A percentile compares a stretch with the other conserved stretches of the same genome.
Conservation (phyloP, 192 early-diverging fungal species). For the Coemansia sp. region DNA sequence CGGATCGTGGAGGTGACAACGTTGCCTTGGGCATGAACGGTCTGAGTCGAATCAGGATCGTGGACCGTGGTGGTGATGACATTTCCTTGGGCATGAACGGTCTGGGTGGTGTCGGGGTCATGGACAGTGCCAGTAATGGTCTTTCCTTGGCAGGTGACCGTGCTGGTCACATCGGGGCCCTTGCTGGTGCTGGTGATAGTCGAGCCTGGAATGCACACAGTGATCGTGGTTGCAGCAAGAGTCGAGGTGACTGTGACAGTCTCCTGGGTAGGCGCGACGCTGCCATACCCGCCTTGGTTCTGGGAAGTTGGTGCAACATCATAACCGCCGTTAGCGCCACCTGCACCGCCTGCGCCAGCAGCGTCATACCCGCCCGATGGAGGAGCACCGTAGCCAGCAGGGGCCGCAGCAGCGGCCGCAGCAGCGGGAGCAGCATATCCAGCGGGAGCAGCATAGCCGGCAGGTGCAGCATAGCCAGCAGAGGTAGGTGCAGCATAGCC, state of each 20-base stretch:
- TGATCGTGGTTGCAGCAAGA: constrained; percentile 24
- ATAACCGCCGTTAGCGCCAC: neutral
- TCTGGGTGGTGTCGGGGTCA: constrained; percentile 17
- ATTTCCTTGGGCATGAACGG: constrained; percentile 23
- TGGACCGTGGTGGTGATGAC: constrained; percentile 30
- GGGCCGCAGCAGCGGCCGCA: constrained; percentile 10
- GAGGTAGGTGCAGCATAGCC: constrained; percentile 24
- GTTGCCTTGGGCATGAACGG: constrained; percentile 19
- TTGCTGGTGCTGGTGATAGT: constrained; percentile 19
- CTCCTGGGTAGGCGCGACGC: constrained; percentile 8
- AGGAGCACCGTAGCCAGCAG: constrained; percentile 20
- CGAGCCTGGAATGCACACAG: constrained; percentile 24
- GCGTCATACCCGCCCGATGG: constrained; percentile 5
- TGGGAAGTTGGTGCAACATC: constrained; percentile 6
- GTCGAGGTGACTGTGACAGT: constrained; percentile 20
- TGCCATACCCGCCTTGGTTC: constrained; percentile 17
- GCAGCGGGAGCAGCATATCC: constrained; percentile 12
- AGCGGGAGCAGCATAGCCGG: constrained; percentile 13
- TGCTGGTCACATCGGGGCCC: constrained; percentile 18
- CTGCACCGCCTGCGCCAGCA: constrained; percentile 1
- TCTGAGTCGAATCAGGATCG: constrained; percentile 29
- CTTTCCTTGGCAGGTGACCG: constrained; percentile 28
- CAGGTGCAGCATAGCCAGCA: constrained; percentile 13
- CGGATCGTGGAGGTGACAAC: constrained; percentile 31
- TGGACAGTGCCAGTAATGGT: constrained; percentile 27